Conservation (phyloP, 148 eudicot species). For the Cornus florida region DNA sequence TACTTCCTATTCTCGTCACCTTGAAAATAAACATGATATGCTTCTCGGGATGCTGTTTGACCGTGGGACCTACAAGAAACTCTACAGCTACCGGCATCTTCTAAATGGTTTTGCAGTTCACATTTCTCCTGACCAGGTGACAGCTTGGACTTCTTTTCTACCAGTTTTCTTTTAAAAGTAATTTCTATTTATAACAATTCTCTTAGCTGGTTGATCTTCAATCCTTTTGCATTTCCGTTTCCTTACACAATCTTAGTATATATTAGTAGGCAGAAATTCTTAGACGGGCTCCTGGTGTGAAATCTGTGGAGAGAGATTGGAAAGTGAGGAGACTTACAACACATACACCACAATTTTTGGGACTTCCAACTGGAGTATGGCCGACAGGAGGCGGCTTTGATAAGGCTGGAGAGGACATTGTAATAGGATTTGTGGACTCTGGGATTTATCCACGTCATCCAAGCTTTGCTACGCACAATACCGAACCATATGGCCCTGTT, state of each 20-base stretch:
- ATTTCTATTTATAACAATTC: not conserved
- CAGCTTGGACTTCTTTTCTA: slow-evolving; percentile 12
- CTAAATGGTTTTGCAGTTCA: slow-evolving; percentile 95
- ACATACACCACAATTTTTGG: slow-evolving; percentile 95
- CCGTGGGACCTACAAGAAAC: slow-evolving; percentile 70
- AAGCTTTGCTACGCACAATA: slow-evolving; percentile 67
- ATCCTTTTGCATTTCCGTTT: slow-evolving; percentile 17
- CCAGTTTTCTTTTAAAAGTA: slow-evolving; percentile 2
- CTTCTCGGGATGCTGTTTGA: slow-evolving; percentile 82
- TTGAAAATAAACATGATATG: slow-evolving; percentile 92
- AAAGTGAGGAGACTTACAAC: slow-evolving; percentile 92
- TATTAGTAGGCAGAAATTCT: slow-evolving; percentile 94
- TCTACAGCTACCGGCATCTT: slow-evolving; percentile 90
- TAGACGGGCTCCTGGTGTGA: slow-evolving; percentile 83
- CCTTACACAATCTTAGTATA: slow-evolving; percentile 41
- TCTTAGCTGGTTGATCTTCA: not conserved
- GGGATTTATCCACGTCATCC: slow-evolving; percentile 89
- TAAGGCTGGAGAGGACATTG: slow-evolving; percentile 88
- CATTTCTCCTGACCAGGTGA: slow-evolving; percentile 89
- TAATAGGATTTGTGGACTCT: slow-evolving; percentile 91
- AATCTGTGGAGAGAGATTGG: slow-evolving; percentile 91
- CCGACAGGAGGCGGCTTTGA: slow-evolving; percentile 93
- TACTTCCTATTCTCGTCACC: slow-evolving; percentile 77
- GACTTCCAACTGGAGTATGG: slow-evolving; percentile 99
- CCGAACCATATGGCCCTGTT: slow-evolving; percentile 81